phyloP scores from a whole-genome alignment of 768 basidiomycete genomes.

The Lyophyllum semitale region DNA sequence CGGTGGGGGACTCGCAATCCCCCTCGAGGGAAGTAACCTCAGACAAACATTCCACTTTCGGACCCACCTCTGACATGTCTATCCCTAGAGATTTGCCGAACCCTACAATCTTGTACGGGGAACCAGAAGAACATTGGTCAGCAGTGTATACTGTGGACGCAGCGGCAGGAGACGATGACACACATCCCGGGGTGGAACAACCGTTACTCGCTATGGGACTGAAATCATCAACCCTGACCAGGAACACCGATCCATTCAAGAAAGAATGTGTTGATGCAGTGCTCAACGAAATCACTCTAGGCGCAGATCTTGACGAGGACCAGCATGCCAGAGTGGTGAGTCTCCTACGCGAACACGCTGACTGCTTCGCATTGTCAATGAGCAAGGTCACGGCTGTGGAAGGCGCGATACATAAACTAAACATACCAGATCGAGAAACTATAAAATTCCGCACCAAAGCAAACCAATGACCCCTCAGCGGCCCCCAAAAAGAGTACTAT shows the following conservation, averaged over 20 bases:
- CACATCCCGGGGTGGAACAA: neutral
- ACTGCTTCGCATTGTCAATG: constrained; percentile 40
- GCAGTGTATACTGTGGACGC: constrained; percentile 7
- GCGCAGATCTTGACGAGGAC: constrained; percentile 26
- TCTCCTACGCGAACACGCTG: constrained; percentile 31
- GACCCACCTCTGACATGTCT: neutral
- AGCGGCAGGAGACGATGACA: neutral
- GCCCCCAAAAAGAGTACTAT: constrained; percentile 31
- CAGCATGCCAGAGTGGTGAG: constrained; percentile 22
- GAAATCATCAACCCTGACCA: constrained; percentile 18
- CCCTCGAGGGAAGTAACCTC: constrained; percentile 9
- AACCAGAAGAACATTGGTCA: constrained; percentile 1
- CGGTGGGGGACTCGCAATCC: constrained; percentile 11
- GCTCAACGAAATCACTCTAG: constrained; percentile 22
- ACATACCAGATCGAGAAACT: constrained; percentile 26
- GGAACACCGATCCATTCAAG: constrained; percentile 26
- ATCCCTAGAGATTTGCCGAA: neutral
- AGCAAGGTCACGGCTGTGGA: constrained; percentile 34
- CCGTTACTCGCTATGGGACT: neutral
- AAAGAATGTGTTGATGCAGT: constrained; percentile 22
- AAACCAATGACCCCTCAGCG: constrained; percentile 30
- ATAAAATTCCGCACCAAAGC: constrained; percentile 32
- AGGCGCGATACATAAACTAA: constrained; percentile 32
- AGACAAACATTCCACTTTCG: neutral
- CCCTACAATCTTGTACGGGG: neutral